Evolutionary conservation across 768 basidiomycete genomes (phyloP), one percentile per base, ranked within the genome.

Genomic region (Dentipellis sp.): DNA sequence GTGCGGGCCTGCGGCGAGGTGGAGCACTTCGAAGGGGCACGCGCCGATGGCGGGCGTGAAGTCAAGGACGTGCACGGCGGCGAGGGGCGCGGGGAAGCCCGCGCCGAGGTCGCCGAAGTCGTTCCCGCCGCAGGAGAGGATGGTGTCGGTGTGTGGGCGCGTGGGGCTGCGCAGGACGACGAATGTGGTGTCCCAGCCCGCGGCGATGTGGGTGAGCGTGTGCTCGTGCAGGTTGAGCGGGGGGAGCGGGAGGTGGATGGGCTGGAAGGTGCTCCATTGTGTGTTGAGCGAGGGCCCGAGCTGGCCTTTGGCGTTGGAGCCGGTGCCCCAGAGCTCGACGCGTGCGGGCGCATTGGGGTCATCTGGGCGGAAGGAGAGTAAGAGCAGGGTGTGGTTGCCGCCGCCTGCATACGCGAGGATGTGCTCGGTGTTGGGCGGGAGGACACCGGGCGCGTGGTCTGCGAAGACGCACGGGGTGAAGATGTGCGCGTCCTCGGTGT

Each of bases 131-230:
- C 94, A 84, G 2, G 92, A 82, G 21, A 95, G 63, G 29, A 94
- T 60, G 3, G 80, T 64, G 60, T 86, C 87, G 49, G 68, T 64
- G 22, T 65, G 64, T 6, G 66, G 72, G 14, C 66, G 60, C 52
- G 62, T 64, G 10, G 78, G 42, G 29, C 29, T 29, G 40, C 40
- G 75, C 12, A 91, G 70, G 2, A 83, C 84, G 47, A 91, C 69
- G 63, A 86, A 91, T 52, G 83, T 83, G 7, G 91, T 91, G 68
- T 95, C 88, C 93, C 94, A 97, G 46, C 83, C 76, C 0, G 85
- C 80, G 12, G 81, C 81, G 14, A 92, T 72, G 22, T 72, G 62
- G 34, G 74, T 76, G 45, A 75, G 70, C 16, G 68, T 61, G 67
- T 83, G 83, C 4, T 69, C 74, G 0, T 65, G 62, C 14, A 78